Evolutionary conservation across 2,329 filamentous ascomycete species (phyloP).

Genomic region (Aspergillus fumigatiaffinis): DNA sequence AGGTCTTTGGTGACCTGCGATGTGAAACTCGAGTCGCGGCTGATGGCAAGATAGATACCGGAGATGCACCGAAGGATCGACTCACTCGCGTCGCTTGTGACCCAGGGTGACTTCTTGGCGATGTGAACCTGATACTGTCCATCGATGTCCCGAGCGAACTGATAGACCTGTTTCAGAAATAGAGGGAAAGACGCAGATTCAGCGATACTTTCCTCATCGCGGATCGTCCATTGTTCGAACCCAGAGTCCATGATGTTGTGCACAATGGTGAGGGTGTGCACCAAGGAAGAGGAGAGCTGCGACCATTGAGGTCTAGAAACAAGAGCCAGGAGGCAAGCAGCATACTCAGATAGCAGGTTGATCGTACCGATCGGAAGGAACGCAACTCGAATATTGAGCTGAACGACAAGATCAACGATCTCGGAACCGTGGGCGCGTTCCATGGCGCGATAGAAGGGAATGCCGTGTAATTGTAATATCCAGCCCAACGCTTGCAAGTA

Average conservation of each 20-base stretch:
- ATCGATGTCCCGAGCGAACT: conserved; percentile 31
- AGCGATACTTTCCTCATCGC: conserved; percentile 18
- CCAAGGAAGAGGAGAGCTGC: conserved; percentile 21
- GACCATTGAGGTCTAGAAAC: conserved; percentile 24
- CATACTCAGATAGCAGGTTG: conserved; percentile 27
- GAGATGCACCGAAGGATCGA: conserved; percentile 33
- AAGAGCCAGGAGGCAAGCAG: conserved; percentile 23
- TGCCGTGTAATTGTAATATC: conserved; percentile 29
- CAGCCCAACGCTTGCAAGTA: conserved; percentile 36
- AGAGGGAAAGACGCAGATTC: conserved; percentile 15
- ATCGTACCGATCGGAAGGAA: conserved; percentile 24
- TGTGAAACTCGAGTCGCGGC: conserved; percentile 29
- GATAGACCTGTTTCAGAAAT: conserved; percentile 23
- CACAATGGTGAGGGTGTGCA: conserved; percentile 19
- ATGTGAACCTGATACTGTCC: conserved; percentile 36
- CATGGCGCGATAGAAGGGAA: conserved; percentile 37
- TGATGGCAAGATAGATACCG: conserved; percentile 27
- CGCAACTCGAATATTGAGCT: conserved; percentile 27
- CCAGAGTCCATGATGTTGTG: conserved; percentile 29
- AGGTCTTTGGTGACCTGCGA: conserved; percentile 34
- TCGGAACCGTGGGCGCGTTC: conserved; percentile 28
- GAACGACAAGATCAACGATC: conserved; percentile 23
- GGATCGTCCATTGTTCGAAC: conserved; percentile 22
- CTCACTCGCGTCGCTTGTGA: conserved; percentile 40
- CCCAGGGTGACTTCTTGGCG: conserved; percentile 40